phyloP scores from a whole-genome alignment of 441 rosid genomes.

The Arabidopsis hybrid region DNA sequence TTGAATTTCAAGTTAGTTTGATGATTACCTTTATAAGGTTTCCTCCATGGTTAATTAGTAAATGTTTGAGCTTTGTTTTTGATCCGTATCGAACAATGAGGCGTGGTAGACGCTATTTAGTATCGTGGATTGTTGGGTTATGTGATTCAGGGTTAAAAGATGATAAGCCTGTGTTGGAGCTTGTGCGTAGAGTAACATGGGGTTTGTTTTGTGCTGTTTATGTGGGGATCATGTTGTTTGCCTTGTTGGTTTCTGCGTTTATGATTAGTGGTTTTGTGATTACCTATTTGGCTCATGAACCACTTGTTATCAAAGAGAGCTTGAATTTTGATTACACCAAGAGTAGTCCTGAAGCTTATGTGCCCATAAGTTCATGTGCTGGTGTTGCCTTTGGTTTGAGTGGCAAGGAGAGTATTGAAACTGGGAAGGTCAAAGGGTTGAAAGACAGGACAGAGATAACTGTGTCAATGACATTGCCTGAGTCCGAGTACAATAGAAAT shows the following conservation, averaged over 20 bases:
- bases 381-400: slow-evolving; percentile 50
- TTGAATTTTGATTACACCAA: slow-evolving; percentile 80
- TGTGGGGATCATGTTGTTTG: slow-evolving; percentile 64
- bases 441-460: slow-evolving; percentile 10
- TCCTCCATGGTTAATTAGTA: slow-evolving; percentile 53
- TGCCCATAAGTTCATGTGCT: slow-evolving; percentile 62
- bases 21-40: slow-evolving; percentile 52
- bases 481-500: slow-evolving; percentile 74
- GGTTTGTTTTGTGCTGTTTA: slow-evolving; percentile 72
- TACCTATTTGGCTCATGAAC: slow-evolving; percentile 66
- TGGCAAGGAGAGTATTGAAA: slow-evolving; percentile 51
- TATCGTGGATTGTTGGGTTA: slow-evolving; percentile 30
- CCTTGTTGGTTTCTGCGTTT: slow-evolving; percentile 58
- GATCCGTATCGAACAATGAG: slow-evolving; percentile 63
- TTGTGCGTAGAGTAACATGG: slow-evolving; percentile 59
- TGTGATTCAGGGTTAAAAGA: slow-evolving; percentile 56
- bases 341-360: slow-evolving; percentile 69
- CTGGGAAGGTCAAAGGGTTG: slow-evolving; percentile 23
- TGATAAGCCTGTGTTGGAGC: slow-evolving; percentile 49
- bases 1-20: slow-evolving; percentile 67
- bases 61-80: slow-evolving; percentile 48
- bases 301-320: slow-evolving; percentile 55
- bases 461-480: slow-evolving; percentile 57
- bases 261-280: slow-evolving; percentile 60
- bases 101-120: slow-evolving; percentile 45